Evolutionary conservation across 371 early-diverging fungal species (phyloP).

Genomic region (Rhizopus delemar): DNA sequence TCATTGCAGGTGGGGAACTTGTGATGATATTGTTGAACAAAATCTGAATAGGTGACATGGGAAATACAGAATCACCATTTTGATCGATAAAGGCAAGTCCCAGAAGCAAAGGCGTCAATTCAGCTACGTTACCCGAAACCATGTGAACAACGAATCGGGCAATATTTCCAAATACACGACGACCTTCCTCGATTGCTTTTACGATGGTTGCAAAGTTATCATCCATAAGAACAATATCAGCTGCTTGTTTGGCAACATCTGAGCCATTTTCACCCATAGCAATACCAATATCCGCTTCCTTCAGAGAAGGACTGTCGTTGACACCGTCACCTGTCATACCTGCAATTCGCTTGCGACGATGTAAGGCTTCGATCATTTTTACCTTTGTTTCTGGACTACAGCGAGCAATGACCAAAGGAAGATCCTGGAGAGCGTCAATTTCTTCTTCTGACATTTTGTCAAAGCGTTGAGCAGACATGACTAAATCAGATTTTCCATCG

Average conservation of each 20-base stretch:
- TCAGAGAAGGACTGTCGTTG: conserved; percentile 91
- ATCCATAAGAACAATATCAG: conserved; percentile 87
- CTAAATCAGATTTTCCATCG: conserved; percentile 43
- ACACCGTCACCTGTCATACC: conserved; percentile 93
- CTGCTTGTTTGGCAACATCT: conserved; percentile 90
- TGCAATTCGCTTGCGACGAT: conserved; percentile 71
- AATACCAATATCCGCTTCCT: conserved; percentile 89
- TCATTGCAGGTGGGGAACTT: conserved; percentile 82
- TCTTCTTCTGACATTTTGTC: conserved; percentile 81
- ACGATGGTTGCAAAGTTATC: conserved; percentile 90
- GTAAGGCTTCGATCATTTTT: conserved; percentile 93
- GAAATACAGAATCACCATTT: conserved; percentile 65
- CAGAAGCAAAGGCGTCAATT: conserved; percentile 68
- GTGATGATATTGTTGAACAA: conserved; percentile 88
- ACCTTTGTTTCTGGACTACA: conserved; percentile 96
- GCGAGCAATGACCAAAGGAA: conserved; percentile 92
- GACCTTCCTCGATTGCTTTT: conserved; percentile 79
- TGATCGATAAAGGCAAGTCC: conserved; percentile 70
- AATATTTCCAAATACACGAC: conserved; percentile 90
- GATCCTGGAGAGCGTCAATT: conserved; percentile 74
- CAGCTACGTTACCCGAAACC: conserved; percentile 83
- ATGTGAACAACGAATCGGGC: conserved; percentile 89
- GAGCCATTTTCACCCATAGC: conserved; percentile 92
- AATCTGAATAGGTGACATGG: conserved; percentile 81
- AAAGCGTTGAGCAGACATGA: conserved; percentile 85